A percentile compares a stretch with the other conserved stretches of the same genome.
phyloP scores from a whole-genome alignment of 306 rosid species.

The Cercis canadensis region DNA sequence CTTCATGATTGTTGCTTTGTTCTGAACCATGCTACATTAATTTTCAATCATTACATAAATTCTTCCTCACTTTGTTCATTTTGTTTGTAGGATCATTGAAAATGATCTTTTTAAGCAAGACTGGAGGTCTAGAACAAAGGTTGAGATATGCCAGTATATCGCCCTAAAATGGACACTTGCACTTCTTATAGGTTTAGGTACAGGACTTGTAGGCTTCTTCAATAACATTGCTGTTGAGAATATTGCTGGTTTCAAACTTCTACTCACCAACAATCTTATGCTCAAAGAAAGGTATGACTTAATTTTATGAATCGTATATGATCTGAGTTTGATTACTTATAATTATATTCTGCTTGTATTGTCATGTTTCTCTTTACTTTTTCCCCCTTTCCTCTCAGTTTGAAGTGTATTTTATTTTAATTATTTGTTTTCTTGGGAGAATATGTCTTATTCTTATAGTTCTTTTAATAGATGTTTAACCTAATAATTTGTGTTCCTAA shows the following conservation, averaged over 20 bases:
- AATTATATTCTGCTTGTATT: background rate
- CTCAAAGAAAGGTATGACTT: constrained; percentile 50
- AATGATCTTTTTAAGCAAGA: constrained; percentile 79
- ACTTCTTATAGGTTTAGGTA: constrained; percentile 69
- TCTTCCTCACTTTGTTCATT: background rate
- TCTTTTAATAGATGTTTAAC: no score
- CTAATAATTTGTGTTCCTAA: no score
- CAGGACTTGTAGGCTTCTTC: constrained; percentile 76
- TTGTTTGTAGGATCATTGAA: constrained; percentile 65
- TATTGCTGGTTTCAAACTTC: constrained; percentile 75
- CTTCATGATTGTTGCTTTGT: background rate
- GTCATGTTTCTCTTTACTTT: no score
- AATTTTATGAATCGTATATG: constrained; percentile 2
- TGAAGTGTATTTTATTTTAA: no score
- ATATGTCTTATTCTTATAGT: no score
- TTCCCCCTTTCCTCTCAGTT: no score
- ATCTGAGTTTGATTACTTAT: background rate
- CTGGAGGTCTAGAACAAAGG: constrained; percentile 70
- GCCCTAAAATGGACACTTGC: constrained; percentile 75
- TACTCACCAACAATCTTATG: constrained; percentile 67
- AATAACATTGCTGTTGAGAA: constrained; percentile 84
- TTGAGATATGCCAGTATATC: constrained; percentile 60
- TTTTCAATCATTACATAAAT: constrained; percentile 1
- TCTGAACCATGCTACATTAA: background rate
- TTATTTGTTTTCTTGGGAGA: no score